Evolutionary conservation across 169 alveolate genomes (phyloP).

Genomic region (Neospora caninum): DNA sequence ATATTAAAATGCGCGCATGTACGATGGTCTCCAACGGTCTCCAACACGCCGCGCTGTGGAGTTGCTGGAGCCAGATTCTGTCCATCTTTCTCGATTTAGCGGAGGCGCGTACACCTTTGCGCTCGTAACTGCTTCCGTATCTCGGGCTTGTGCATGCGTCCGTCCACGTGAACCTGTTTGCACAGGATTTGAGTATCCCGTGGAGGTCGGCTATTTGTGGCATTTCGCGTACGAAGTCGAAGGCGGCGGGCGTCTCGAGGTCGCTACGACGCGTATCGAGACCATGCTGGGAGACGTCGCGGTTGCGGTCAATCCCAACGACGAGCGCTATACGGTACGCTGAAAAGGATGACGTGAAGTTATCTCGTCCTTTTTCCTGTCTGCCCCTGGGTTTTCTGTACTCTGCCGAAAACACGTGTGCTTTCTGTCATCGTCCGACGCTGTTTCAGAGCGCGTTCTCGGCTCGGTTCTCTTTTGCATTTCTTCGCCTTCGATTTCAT

Average conservation of each 20-base stretch:
- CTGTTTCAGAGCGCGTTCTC: too few relatives aligned
- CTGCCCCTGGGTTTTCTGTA: not conserved
- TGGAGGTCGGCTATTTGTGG: conserved; percentile 98
- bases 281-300: conserved; percentile 99
- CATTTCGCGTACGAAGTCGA: conserved; percentile 93
- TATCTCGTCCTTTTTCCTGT: not conserved
- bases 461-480: too few relatives aligned
- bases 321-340: conserved; percentile 88
- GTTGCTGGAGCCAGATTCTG: too few relatives aligned
- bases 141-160: not conserved
- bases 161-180: not conserved
- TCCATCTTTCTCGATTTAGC: too few relatives aligned
- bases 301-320: conserved; percentile 99
- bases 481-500: too few relatives aligned
- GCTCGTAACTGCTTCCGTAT: not conserved
- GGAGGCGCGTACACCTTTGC: not conserved
- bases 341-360: too few relatives aligned
- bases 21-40: too few relatives aligned
- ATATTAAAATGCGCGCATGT: too few relatives aligned
- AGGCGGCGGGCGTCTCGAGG: conserved; percentile 86
- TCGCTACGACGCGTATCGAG: conserved; percentile 97
- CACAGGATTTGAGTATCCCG: conserved; percentile 88
- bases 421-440: too few relatives aligned
- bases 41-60: too few relatives aligned
- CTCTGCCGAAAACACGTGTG: too few relatives aligned